Percentiles rank a stretch among this genome's conserved stretches.
Evolutionary conservation across 306 rosid genomes (phyloP).

Genomic region (Malus sylvestris): DNA sequence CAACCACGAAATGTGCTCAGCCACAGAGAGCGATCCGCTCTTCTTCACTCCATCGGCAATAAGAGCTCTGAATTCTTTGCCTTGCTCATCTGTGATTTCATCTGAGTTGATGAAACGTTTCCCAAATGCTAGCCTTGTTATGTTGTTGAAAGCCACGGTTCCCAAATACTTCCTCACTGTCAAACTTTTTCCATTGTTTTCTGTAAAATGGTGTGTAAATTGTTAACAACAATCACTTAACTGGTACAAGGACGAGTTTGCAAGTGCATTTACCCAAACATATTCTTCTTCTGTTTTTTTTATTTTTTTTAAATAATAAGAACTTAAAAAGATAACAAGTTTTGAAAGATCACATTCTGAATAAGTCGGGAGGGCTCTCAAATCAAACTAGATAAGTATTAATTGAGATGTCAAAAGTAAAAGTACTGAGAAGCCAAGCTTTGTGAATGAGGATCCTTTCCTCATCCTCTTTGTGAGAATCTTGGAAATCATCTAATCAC

Average conservation of each 20-base stretch:
- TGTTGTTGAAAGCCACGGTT: constrained; percentile 89
- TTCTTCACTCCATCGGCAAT: constrained; percentile 62
- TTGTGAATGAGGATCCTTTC: too few relatives aligned
- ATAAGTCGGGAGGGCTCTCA: neutral
- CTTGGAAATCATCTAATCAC: rapidly evolving
- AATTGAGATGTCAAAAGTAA: too few relatives aligned
- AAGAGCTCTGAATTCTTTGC: constrained; percentile 64
- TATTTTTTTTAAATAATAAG: too few relatives aligned
- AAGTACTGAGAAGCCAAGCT: too few relatives aligned
- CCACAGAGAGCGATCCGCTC: constrained; percentile 76
- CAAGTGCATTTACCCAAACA: neutral
- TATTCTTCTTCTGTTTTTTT: too few relatives aligned
- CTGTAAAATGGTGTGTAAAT: constrained; percentile 9
- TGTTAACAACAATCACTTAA: neutral
- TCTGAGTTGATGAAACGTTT: constrained; percentile 70
- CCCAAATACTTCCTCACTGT: constrained; percentile 54
- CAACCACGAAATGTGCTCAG: constrained; percentile 82
- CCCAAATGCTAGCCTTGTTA: constrained; percentile 79
- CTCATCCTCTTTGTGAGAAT: too few relatives aligned
- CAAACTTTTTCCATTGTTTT: constrained; percentile 46
- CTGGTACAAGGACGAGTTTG: neutral
- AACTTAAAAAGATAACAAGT: too few relatives aligned
- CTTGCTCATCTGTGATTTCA: constrained; percentile 64
- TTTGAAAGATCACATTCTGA: neutral
- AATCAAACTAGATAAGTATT: too few relatives aligned